A percentile compares a stretch with the other conserved stretches of the same genome.
These are phyloP conservation scores for Trichoderma oligosporum DNA, from an alignment of 2,329 filamentous ascomycete species.

Conservation along the genomic window DNA sequence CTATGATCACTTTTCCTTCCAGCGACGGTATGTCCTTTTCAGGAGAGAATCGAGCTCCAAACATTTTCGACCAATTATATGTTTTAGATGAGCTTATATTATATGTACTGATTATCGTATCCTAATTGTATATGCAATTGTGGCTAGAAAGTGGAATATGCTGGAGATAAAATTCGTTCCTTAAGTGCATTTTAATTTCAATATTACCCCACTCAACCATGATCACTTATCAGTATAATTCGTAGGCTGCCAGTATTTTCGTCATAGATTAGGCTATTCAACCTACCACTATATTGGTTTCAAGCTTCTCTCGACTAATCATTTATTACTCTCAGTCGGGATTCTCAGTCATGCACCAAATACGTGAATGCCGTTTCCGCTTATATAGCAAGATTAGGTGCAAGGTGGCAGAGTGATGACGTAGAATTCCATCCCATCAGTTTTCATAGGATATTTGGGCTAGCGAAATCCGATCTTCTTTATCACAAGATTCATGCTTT, in stretches of 20 bases:
- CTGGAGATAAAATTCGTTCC: neutral
- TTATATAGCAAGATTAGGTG: too few species aligned
- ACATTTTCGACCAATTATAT: neutral
- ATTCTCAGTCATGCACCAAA: too few species aligned
- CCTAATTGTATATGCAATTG: neutral
- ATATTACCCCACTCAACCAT: neutral
- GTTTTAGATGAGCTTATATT: too few species aligned
- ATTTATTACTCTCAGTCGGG: too few species aligned
- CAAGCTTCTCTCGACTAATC: neutral
- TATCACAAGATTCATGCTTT: too few species aligned
- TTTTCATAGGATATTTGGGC: too few species aligned
- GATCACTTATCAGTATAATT: neutral
- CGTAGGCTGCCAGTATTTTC: neutral
- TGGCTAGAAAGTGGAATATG: neutral
- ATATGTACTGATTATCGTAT: too few species aligned
- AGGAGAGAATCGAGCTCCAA: conserved; percentile 26
- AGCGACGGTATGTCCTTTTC: conserved; percentile 43
- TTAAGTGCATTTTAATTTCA: neutral
- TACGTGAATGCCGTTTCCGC: too few species aligned
- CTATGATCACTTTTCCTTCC: conserved; percentile 45
- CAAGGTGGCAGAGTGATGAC: too few species aligned
- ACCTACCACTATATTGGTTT: too few species aligned
- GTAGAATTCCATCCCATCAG: too few species aligned
- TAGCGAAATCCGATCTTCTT: too few species aligned
- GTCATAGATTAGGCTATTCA: neutral